Conservation (phyloP, 2,329 filamentous ascomycete genomes). For the Elsinoe fawcettii region DNA sequence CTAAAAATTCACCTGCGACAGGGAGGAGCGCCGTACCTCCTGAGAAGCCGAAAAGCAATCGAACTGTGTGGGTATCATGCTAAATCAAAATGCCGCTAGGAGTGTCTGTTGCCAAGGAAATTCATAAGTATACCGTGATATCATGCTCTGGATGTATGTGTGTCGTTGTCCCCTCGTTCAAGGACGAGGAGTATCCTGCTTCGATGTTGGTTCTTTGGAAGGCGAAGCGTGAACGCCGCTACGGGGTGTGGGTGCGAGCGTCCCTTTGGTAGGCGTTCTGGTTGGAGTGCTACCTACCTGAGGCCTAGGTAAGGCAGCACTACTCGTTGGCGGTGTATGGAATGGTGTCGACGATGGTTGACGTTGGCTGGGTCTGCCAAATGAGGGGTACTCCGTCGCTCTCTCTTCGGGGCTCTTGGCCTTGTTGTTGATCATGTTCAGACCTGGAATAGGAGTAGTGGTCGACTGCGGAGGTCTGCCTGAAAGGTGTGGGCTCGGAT, state of each 20-base stretch:
- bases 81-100: not conserved
- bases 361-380: not conserved
- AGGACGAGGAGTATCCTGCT: not conserved
- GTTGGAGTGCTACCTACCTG: not conserved
- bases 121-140: not conserved
- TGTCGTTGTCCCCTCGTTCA: not conserved
- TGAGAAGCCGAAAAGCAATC: not conserved
- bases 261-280: not conserved
- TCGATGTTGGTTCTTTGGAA: not conserved
- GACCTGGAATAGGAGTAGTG: not conserved
- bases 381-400: not conserved
- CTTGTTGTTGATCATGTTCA: not conserved
- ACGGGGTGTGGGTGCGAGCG: not conserved
- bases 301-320: not conserved
- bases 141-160: not conserved
- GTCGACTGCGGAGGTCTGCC: not conserved
- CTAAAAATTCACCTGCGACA: not conserved
- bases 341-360: not conserved
- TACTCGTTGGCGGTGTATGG: not conserved
- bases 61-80: constrained; percentile 9
- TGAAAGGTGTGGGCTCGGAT: not conserved
- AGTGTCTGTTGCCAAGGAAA: not conserved
- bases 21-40: not conserved
- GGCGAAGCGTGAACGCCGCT: not conserved
- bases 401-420: not conserved